Evolutionary conservation across 805 yeast genomes (phyloP).

Genomic region (Kuraishia cidri): DNA sequence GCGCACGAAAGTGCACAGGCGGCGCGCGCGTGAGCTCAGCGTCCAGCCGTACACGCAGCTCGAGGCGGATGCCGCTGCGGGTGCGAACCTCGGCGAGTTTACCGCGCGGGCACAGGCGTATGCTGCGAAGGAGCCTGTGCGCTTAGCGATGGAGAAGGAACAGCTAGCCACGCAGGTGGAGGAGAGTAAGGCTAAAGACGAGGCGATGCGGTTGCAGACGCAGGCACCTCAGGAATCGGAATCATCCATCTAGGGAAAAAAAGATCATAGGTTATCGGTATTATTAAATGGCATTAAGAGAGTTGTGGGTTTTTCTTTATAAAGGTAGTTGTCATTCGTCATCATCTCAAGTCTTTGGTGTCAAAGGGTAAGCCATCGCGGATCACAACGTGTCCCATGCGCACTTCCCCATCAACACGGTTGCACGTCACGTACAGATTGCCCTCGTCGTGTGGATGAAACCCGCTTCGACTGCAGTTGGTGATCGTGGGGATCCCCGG

Average conservation of each 20-base stretch:
- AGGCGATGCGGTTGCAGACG: constrained; percentile 14
- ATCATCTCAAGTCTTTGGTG: constrained; percentile 35
- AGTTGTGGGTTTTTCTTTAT: too few species aligned
- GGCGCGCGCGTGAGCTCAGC: constrained; percentile 71
- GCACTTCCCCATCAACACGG: constrained; percentile 15
- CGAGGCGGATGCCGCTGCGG: constrained; percentile 90
- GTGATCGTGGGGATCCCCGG: constrained; percentile 51
- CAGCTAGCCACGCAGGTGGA: constrained; percentile 14
- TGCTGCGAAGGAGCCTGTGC: constrained; percentile 37
- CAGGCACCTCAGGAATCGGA: constrained; percentile 11
- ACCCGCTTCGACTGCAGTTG: constrained; percentile 37
- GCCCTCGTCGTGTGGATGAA: constrained; percentile 53
- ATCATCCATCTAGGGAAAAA: constrained; percentile 1
- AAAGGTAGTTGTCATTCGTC: too few species aligned
- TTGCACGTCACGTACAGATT: constrained; percentile 40
- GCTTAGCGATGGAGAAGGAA: constrained; percentile 30
- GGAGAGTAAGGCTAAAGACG: constrained; percentile 23
- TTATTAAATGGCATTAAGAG: too few species aligned
- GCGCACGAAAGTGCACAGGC: constrained; percentile 73
- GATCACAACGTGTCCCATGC: constrained; percentile 39
- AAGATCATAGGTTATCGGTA: too few species aligned
- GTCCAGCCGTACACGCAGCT: constrained; percentile 78
- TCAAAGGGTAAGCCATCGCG: constrained; percentile 36
- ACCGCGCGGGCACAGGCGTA: constrained; percentile 54
- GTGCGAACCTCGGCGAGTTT: constrained; percentile 63